A percentile compares a stretch with the other conserved stretches of the same genome.
phyloP scores from a whole-genome alignment of 2,329 filamentous ascomycete genomes.

The Trichocomaceae sp. region DNA sequence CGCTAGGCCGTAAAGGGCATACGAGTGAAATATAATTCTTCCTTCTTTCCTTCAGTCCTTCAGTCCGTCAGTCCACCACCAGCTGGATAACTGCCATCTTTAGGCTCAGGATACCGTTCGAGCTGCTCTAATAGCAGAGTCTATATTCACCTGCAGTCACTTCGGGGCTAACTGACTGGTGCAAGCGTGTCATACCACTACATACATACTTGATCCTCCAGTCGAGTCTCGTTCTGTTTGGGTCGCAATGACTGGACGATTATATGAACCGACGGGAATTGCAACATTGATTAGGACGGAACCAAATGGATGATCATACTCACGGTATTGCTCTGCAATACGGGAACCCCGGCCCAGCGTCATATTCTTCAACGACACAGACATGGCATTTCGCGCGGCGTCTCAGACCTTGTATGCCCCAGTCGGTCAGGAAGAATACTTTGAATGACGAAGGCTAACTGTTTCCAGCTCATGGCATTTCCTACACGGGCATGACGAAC shows the following conservation, averaged over 20 bases:
- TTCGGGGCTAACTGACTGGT: background rate
- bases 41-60: too few relatives aligned
- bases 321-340: constrained; percentile 47
- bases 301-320: constrained; percentile 52
- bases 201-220: too few relatives aligned
- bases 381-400: constrained; percentile 46
- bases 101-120: too few relatives aligned
- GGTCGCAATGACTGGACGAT: constrained; percentile 6
- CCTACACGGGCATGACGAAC: constrained; percentile 28
- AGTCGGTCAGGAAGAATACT: background rate
- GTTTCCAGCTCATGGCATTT: constrained; percentile 15
- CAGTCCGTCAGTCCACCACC: too few relatives aligned
- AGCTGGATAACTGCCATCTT: too few relatives aligned
- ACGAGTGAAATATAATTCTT: background rate
- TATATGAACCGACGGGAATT: background rate
- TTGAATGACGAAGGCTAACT: constrained; percentile 5
- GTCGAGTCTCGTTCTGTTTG: background rate
- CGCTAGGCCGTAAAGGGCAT: constrained; percentile 3
- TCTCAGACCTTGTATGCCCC: constrained; percentile 22
- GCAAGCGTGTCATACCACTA: too few relatives aligned
- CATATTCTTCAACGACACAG: constrained; percentile 44
- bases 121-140: too few relatives aligned
- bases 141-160: background rate
- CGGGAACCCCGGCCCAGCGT: constrained; percentile 49
- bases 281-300: constrained; percentile 11